phyloP scores from a whole-genome alignment of 2,329 filamentous ascomycete genomes.

The Cytospora chrysosperma region DNA sequence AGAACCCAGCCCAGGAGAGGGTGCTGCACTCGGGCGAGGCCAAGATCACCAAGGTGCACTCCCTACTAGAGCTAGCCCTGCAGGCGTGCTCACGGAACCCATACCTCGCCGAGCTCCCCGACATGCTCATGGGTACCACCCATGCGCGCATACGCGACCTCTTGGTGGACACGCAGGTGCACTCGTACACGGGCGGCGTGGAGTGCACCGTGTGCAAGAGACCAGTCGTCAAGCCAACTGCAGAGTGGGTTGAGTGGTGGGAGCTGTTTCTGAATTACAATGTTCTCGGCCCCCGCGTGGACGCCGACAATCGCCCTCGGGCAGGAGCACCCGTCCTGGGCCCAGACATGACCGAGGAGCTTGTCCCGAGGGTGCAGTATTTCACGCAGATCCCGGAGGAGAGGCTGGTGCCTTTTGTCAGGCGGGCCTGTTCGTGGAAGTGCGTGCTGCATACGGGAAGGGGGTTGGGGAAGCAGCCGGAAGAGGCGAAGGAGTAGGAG shows the following conservation, averaged over 20 bases:
- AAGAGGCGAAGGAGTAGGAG: not conserved
- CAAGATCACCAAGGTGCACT: constrained; percentile 39
- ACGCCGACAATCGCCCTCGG: not conserved
- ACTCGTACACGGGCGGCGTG: constrained; percentile 49
- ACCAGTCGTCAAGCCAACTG: constrained; percentile 48
- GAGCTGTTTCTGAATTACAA: constrained; percentile 33
- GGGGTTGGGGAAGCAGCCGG: constrained; percentile 3
- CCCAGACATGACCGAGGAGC: not conserved
- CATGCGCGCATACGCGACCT: constrained; percentile 41
- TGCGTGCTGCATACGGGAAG: constrained; percentile 41
- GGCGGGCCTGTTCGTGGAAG: constrained; percentile 50
- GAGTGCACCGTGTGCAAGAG: constrained; percentile 53
- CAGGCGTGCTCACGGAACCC: constrained; percentile 45
- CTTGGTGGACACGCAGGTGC: constrained; percentile 40
- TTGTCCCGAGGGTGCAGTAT: constrained; percentile 23
- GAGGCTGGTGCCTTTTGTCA: constrained; percentile 45
- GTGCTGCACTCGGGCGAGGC: not conserved
- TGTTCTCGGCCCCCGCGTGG: not conserved
- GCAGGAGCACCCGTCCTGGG: constrained; percentile 10
- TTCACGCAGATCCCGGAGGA: constrained; percentile 36
- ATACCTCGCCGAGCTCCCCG: constrained; percentile 42
- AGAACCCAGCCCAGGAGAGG: constrained; percentile 2
- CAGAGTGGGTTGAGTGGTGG: constrained; percentile 65
- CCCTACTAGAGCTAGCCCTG: constrained; percentile 52
- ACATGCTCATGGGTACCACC: constrained; percentile 41